Evolutionary conservation across 208 protist genomes (phyloP), one percentile per base, ranked within the genome.

Genomic region (Trypanosoma melophagium): DNA sequence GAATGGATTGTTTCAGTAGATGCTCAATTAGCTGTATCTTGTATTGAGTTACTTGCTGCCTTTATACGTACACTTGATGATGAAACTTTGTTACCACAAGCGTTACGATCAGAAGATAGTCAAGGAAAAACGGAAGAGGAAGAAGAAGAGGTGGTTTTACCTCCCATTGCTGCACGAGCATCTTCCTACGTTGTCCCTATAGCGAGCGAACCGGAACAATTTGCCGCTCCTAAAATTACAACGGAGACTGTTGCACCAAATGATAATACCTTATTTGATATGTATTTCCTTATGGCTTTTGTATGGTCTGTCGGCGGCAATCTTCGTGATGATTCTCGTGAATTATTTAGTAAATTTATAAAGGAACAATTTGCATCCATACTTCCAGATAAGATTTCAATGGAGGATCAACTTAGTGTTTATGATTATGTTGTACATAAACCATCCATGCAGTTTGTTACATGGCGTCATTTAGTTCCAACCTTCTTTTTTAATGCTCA

Each of bases 231-330:
- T 14, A 44, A 59, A 17, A 93, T 95, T 63, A 91, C 77, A 9
- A 69, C 65, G 52, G 51, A 80, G 52, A 77, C 76, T 16, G 88
- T 79, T 1, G 35, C 52, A 19, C 62, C 69, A 56, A 80, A 94
- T 59, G 79, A 89, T 31, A 68, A 79, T 35, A 74, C 86, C 7
- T 71, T 97, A 53, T 89, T 98, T 61, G 91, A 97, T 64, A 93
- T 94, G 81, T 93, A 96, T 74, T 98, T 98, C 73, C 59, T 98
- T 7, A 99, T 99, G 87, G 77, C 95, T 1, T 90, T 99, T 63
- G 87, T 99, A 54, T 99, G 98, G 98, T 83, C 94, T 9, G 64
- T 99, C 24, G 98, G 98, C 52, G 96, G 87, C 47, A 98, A 97
- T 77, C 59, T 98, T 40, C 87, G 84, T 57, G 97, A 97, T 66